phyloP scores from a whole-genome alignment of 768 basidiomycete genomes.

The Pisolithus marmoratus region DNA sequence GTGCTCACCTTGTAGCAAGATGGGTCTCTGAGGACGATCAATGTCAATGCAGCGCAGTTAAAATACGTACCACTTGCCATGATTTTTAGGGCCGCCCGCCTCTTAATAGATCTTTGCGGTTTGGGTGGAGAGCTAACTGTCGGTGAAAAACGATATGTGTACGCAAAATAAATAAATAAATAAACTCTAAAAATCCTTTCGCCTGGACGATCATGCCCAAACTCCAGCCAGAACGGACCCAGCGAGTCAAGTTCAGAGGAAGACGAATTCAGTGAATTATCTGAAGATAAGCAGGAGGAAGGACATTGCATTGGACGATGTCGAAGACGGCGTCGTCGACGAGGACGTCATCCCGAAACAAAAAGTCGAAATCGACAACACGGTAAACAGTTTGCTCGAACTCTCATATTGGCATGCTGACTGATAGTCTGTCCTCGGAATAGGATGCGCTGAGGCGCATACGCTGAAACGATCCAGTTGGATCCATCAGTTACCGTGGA shows the following conservation, averaged over 20 bases:
- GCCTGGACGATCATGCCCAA: background rate
- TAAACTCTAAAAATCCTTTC: background rate
- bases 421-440: background rate
- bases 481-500: constrained; percentile 76
- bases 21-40: constrained; percentile 48
- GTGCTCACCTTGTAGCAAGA: constrained; percentile 61
- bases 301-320: constrained; percentile 60
- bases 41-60: background rate
- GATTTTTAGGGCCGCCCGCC: background rate
- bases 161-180: background rate
- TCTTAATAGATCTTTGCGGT: background rate
- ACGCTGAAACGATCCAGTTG: constrained; percentile 67
- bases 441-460: constrained; percentile 80
- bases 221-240: constrained; percentile 7
- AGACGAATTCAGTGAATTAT: constrained; percentile 12
- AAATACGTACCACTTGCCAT: background rate
- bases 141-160: background rate
- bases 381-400: constrained; percentile 38
- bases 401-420: background rate
- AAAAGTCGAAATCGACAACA: constrained; percentile 70
- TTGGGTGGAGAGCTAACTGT: background rate
- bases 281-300: constrained; percentile 23
- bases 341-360: constrained; percentile 77
- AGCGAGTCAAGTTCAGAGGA: constrained; percentile 5
- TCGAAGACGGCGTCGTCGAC: constrained; percentile 56